Base-by-base conservation (phyloP, 805 yeast genomes). In the Kodamaea nitidulidarum region DNA sequence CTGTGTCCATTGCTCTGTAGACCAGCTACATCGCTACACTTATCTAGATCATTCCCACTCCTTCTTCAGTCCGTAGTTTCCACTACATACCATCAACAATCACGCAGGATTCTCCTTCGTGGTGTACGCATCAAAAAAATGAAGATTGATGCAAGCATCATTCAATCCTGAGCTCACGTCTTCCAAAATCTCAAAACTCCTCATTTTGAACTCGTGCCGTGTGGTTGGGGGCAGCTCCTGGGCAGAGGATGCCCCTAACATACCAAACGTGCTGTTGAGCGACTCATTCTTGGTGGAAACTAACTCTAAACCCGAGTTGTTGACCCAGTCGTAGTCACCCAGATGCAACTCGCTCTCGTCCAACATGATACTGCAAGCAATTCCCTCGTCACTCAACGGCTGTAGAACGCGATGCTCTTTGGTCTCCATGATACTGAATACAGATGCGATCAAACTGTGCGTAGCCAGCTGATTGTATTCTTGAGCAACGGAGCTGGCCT, bases 51-150 rank as follows among this genome's bases (percentile, higher is more conserved):
- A n/a, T n/a, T n/a, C n/a, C n/a, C n/a, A n/a, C n/a, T n/a, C n/a
- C n/a, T n/a, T n/a, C n/a, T n/a, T n/a, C n/a, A n/a, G n/a, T n/a
- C n/a, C n/a, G n/a, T n/a, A n/a, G n/a, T n/a, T n/a, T n/a, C n/a
- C n/a, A n/a, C n/a, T n/a, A n/a, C n/a, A n/a, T n/a, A n/a, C n/a
- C n/a, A 21, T 12, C 11, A 2, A 3, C 22, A 4, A 21, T 41
- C 43, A 61, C 21, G 66, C 59, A 2, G 71, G 72, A 36, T 69
- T 69, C 45, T 68, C 73, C 39, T 54, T 59, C 2, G 69, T 67
- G 15, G 63, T 58, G 45, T 60, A 68, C 0, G 72, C 70, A 39
- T 66, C 72, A 35, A 69, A 65, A 22, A 65, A 48, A 48, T 63
- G 69, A 11, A 69, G 50, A 44, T 61, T 61, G 18, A 65, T 51